Percentiles rank a stretch among this genome's conserved stretches.
Conservation (phyloP, 2,329 filamentous ascomycete genomes). For the Curvularia verruculosa region DNA sequence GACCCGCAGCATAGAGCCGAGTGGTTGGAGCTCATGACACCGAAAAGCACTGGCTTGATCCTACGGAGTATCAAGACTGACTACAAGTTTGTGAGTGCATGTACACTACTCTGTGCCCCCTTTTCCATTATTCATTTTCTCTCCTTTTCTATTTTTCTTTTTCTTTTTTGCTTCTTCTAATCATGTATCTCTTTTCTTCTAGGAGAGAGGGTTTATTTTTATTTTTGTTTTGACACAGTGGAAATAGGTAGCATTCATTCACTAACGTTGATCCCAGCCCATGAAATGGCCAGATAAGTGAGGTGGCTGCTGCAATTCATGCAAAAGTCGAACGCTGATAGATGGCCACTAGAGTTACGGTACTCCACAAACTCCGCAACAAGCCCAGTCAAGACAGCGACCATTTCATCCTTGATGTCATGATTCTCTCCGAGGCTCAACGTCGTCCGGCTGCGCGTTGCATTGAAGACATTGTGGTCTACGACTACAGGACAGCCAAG, state of each 20-base stretch:
- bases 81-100: constrained; percentile 78
- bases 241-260: background rate
- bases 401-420: constrained; percentile 65
- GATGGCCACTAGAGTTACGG: constrained; percentile 63
- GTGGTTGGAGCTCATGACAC: constrained; percentile 74
- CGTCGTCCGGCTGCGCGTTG: constrained; percentile 75
- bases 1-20: constrained; percentile 65
- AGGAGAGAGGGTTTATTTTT: no score
- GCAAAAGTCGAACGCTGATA: background rate
- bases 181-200: no score
- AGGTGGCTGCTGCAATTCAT: background rate
- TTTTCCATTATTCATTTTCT: no score
- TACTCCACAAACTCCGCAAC: constrained; percentile 76
- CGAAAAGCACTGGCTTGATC: constrained; percentile 73
- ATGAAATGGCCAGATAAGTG: constrained; percentile 77
- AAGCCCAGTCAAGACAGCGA: constrained; percentile 58
- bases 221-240: no score
- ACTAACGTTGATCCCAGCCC: constrained; percentile 53
- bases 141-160: background rate
- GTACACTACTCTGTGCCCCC: background rate
- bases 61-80: constrained; percentile 79
- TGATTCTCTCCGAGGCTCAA: constrained; percentile 77
- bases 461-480: constrained; percentile 78
- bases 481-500: constrained; percentile 69
- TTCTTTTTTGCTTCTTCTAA: background rate